Evolutionary conservation across 768 basidiomycete genomes (phyloP).

Genomic region (Lyophyllum semitale): DNA sequence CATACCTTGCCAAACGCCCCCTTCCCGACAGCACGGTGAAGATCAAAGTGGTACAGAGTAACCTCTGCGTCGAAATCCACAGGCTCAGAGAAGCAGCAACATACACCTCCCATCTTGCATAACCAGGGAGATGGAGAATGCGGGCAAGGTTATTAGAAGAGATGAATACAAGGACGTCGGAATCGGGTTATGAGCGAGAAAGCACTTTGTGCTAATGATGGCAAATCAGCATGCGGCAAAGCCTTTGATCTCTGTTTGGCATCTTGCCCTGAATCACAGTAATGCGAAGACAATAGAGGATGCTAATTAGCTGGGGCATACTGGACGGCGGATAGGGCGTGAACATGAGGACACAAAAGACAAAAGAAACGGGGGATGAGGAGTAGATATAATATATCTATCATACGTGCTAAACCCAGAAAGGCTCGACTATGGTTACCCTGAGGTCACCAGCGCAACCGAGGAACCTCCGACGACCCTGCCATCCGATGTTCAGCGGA

Average conservation of each 20-base stretch:
- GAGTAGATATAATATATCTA: background rate
- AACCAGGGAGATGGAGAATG: constrained; percentile 28
- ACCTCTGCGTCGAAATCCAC: constrained; percentile 85
- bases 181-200: constrained; percentile 26
- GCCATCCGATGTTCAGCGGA: too few species aligned
- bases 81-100: constrained; percentile 68
- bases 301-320: constrained; percentile 11
- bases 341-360: constrained; percentile 18
- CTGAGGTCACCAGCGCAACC: background rate
- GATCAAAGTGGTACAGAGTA: constrained; percentile 95
- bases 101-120: constrained; percentile 56
- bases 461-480: background rate
- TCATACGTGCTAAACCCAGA: background rate
- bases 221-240: constrained; percentile 14
- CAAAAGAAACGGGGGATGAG: constrained; percentile 14
- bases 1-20: constrained; percentile 97
- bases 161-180: constrained; percentile 38
- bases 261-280: background rate
- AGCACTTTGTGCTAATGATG: constrained; percentile 20
- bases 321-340: constrained; percentile 7
- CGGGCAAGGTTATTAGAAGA: constrained; percentile 35
- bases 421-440: background rate
- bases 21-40: constrained; percentile 93
- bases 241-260: constrained; percentile 28
- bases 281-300: constrained; percentile 12